phyloP scores from a whole-genome alignment of 2,329 filamentous ascomycete genomes.

The Bipolaris gigantea region DNA sequence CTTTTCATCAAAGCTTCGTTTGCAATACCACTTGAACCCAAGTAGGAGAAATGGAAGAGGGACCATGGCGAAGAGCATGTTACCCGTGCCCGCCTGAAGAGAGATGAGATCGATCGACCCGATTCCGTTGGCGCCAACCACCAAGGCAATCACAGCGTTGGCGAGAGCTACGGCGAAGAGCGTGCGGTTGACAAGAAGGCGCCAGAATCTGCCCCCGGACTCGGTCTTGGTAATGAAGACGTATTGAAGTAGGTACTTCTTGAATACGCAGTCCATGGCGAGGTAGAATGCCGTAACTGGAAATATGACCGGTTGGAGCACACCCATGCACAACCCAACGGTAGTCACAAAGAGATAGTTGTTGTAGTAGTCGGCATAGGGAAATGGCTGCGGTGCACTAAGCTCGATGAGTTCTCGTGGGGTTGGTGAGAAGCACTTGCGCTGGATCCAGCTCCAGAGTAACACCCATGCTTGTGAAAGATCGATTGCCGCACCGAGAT shows the following conservation, averaged over 20 bases:
- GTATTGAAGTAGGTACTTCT: slow-evolving; percentile 85
- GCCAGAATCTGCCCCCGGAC: slow-evolving; percentile 91
- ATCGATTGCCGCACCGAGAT: slow-evolving; percentile 80
- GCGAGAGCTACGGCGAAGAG: slow-evolving; percentile 77
- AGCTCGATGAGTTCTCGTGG: slow-evolving; percentile 90
- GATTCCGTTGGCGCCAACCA: slow-evolving; percentile 69
- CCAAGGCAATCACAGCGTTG: slow-evolving; percentile 75
- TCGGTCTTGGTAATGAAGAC: slow-evolving; percentile 96
- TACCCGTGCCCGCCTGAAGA: slow-evolving; percentile 20
- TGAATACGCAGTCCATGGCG: slow-evolving; percentile 78
- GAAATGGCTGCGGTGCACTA: slow-evolving; percentile 86
- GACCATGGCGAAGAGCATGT: slow-evolving; percentile 68
- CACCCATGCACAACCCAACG: slow-evolving; percentile 79
- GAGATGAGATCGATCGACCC: slow-evolving; percentile 46
- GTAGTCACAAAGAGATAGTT: slow-evolving; percentile 94
- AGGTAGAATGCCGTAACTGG: slow-evolving; percentile 89
- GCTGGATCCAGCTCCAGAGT: slow-evolving; percentile 75
- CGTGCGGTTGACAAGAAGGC: slow-evolving; percentile 86
- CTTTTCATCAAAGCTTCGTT: slow-evolving; percentile 72
- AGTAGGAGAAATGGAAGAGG: slow-evolving; percentile 78
- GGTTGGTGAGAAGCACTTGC: slow-evolving; percentile 80
- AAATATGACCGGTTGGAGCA: slow-evolving; percentile 83
- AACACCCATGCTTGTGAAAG: slow-evolving; percentile 83
- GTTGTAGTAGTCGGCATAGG: slow-evolving; percentile 96
- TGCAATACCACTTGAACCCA: slow-evolving; percentile 84